Conservation (phyloP, 78 protist species). For the Dictyostelium brefeldianum region DNA sequence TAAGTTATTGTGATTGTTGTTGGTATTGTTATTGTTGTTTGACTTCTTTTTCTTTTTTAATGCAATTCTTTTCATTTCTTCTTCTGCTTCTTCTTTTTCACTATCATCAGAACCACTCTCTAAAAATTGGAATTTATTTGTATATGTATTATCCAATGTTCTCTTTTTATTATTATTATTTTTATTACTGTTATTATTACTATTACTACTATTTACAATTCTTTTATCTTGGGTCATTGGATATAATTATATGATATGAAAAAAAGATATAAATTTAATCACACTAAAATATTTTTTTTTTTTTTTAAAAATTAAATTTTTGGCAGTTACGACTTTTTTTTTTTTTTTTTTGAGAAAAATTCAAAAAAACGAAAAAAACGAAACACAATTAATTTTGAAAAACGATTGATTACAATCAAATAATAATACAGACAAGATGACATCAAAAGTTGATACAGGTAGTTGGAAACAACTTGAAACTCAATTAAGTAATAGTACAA, state of each 20-base stretch:
- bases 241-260: too few species aligned
- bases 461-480: constrained; percentile 31
- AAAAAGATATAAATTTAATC: too few species aligned
- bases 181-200: background rate
- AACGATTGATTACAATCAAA: background rate
- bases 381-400: background rate
- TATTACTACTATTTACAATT: background rate
- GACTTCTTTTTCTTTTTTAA: constrained; percentile 10
- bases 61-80: constrained; percentile 9
- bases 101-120: background rate
- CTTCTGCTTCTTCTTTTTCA: background rate
- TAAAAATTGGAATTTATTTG: constrained; percentile 22
- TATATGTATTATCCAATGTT: background rate
- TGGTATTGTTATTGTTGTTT: background rate
- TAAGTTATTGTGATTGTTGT: too few species aligned
- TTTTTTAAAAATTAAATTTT: too few species aligned
- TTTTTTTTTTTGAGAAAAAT: background rate
- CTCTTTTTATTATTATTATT: background rate
- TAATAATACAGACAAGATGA: background rate
- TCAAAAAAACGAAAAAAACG: background rate
- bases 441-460: constrained; percentile 42
- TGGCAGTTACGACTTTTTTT: too few species aligned
- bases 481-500: constrained; percentile 4
- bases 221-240: too few species aligned
- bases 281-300: background rate